Evolutionary conservation across 495 filamentous ascomycete species (phyloP).

Genomic region (Aspergillus diversus): DNA sequence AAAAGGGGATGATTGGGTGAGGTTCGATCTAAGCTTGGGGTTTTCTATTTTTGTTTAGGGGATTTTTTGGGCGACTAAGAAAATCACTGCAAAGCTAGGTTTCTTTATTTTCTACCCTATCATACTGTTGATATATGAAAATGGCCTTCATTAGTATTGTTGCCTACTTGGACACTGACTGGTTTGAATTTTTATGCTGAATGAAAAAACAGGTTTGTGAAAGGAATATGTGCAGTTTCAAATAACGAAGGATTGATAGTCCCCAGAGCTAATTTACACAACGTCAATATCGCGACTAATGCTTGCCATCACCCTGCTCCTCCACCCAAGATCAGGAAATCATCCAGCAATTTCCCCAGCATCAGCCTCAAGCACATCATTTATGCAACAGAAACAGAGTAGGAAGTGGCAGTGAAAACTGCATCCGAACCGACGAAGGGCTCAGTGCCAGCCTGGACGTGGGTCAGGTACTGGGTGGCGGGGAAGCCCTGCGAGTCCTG

Average conservation of each 20-base stretch:
- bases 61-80: too few species aligned
- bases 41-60: too few species aligned
- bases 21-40: too few species aligned
- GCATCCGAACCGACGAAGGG: conserved; percentile 52
- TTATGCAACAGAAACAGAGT: conserved; percentile 48
- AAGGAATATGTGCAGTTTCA: too few species aligned
- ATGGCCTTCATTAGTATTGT: too few species aligned
- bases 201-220: too few species aligned
- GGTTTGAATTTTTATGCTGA: too few species aligned
- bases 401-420: conserved; percentile 40
- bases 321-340: background rate
- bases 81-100: too few species aligned
- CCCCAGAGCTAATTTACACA: background rate
- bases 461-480: conserved; percentile 56
- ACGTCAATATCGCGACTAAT: background rate
- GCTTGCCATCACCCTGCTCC: background rate
- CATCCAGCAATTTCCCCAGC: background rate
- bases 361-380: background rate
- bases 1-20: too few species aligned
- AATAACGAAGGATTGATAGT: background rate
- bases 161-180: too few species aligned
- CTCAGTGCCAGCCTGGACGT: conserved; percentile 61
- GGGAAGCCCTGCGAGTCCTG: conserved; percentile 50
- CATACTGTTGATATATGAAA: too few species aligned
- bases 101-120: too few species aligned